Conservation (phyloP, 495 filamentous ascomycete genomes). For the Neurospora intermedia region DNA sequence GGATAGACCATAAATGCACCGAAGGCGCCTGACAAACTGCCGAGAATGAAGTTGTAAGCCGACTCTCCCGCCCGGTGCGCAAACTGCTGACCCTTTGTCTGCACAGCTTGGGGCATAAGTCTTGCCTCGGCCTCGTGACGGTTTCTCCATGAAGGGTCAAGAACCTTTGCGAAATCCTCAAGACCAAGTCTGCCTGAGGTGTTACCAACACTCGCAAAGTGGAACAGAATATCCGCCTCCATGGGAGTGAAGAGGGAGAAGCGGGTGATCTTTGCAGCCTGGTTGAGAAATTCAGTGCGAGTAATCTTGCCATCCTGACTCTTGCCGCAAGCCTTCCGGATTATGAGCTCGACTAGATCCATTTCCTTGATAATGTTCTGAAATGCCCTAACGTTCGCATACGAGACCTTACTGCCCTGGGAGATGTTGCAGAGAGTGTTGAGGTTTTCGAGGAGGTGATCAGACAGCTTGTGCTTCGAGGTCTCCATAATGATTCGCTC, state of each 20-base stretch:
- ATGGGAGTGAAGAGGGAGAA: conserved; percentile 92
- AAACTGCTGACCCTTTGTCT: conserved; percentile 29
- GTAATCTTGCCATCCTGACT: conserved; percentile 88
- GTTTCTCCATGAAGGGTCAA: conserved; percentile 82
- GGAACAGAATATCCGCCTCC: conserved; percentile 98
- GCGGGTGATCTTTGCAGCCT: conserved; percentile 77
- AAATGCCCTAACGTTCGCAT: conserved; percentile 93
- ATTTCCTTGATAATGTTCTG: conserved; percentile 95
- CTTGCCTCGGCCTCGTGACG: conserved; percentile 37
- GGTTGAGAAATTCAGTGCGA: conserved; percentile 85
- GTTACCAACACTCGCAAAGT: conserved; percentile 88
- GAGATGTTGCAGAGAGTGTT: conserved; percentile 93
- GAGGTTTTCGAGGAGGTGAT: conserved; percentile 89
- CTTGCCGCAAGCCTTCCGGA: conserved; percentile 75
- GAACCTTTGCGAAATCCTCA: conserved; percentile 82
- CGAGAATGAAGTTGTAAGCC: conserved; percentile 78
- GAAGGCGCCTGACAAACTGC: conserved; percentile 86
- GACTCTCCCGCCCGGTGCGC: conserved; percentile 61
- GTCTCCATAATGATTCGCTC: conserved; percentile 92
- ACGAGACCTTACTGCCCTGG: conserved; percentile 83
- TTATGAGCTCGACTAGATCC: conserved; percentile 89
- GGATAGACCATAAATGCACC: conserved; percentile 99
- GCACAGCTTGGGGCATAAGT: conserved; percentile 2
- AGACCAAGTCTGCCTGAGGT: conserved; percentile 75
- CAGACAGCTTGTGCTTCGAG: conserved; percentile 91